Evolutionary conservation across 2,329 filamentous ascomycete genomes (phyloP), one percentile per base, ranked within the genome.

Genomic region (Ceratocystis ficicola): DNA sequence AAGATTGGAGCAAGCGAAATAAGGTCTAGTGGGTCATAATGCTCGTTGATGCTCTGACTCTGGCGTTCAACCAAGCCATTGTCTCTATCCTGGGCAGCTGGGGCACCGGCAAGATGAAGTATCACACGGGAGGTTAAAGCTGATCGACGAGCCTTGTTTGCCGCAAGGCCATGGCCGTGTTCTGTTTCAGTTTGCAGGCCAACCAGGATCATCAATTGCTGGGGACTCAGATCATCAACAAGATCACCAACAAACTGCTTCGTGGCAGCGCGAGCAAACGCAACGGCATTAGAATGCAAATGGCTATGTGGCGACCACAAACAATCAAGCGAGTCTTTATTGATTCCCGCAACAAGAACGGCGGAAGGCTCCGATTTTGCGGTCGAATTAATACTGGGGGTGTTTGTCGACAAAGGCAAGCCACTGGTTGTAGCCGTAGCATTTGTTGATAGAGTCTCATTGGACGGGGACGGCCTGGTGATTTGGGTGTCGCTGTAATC

Each of bases 271-370:
- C 8, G 36, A 15, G 68, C 68, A 50, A 67, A 60, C 2, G 46
- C 28, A 10, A 65, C 69, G 3, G 67, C 65, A 17, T 60, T 32
- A 12, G 12, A 17, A 44, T 69, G 65, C 1, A 62, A 32, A 22
- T 66, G 52, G 28, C 57, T 64, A 25, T 66, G 68, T 15, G 68
- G 68, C 2, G 68, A 68, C 66, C 68, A 69, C 8, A 64, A 46
- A 32, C 66, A 69, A 41, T 66, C 63, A 41, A 68, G 30, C 5
- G 64, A 66, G 64, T 69, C 68, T 46, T 69, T 69, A 62, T 69
- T 69, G n/a, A 68, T 63, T 20, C 66, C 68, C 5, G 25, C 41
- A 12, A 65, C 32, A 17, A 66, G 62, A 10, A n/a, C 20, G 5
- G 65, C 44, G 2, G 28, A 30, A 5, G 30, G 10, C 5, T 48